Evolutionary conservation across 192 early-diverging fungal species (phyloP), one percentile per base, ranked within the genome.

Genomic region (Diversispora epigaea): DNA sequence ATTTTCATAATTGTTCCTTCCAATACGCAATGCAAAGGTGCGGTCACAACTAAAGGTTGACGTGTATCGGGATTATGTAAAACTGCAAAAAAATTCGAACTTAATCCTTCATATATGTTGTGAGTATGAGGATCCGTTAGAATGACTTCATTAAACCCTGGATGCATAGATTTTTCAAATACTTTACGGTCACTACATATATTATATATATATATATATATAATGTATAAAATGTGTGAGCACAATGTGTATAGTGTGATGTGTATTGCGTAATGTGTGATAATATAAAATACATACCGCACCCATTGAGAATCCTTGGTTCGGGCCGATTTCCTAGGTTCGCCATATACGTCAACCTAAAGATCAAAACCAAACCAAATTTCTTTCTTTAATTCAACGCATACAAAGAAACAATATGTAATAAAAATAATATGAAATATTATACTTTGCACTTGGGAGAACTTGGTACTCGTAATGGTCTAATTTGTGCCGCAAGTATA

Each of bases 251-350:
- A 32, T 32, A 32, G 25, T 2, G 25, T 32, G 25, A 32, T 32
- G 2, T 32, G 25, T 32, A 32, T 32, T 32, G 25, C 2, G 25
- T 32, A 32, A 32, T 32, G 25, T 32, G 25, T 32, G 25, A 32
- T 32, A 32, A 22, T 15, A 19, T 19, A 15, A 17, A 49, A 25
- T 46, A 46, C 60, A 44, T 84, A 89, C 87, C 80, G 73, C 41
- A 90, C 80, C 91, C 91, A 93, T 70, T 89, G 83, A 2, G 91
- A 90, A 77, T 93, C 89, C 75, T 93, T 93, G n/a, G 85, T 83
- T 21, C 71, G 68, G 0, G 91, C 84, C 17, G 76, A 61, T 0
- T 79, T 78, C 55, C 91, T 77, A 11, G 86, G 86, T 11, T 84
- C 68, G 46, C 88, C 88, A 55, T 83, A 80, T 9, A 90, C 49